Percentiles rank a stretch among this genome's conserved stretches.
Evolutionary conservation across 2,329 filamentous ascomycete species (phyloP).

Genomic region (Botrytis porri): DNA sequence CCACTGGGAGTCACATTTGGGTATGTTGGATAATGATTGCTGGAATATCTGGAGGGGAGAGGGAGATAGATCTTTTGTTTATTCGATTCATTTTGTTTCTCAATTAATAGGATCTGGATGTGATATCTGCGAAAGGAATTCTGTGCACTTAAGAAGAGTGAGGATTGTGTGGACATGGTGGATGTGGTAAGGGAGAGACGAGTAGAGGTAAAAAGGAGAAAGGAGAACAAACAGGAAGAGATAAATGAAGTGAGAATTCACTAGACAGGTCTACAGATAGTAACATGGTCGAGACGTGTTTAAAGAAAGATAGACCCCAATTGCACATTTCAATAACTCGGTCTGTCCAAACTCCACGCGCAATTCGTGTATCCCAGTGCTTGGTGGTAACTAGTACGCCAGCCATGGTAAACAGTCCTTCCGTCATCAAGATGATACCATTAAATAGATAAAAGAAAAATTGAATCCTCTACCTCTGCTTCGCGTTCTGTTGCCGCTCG

Average conservation of each 20-base stretch:
- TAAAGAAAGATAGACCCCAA: neutral
- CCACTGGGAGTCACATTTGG: neutral
- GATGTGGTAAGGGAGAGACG: neutral
- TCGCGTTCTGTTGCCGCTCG: too few relatives aligned
- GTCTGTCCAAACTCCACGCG: neutral
- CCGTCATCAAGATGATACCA: fast-evolving
- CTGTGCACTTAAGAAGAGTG: neutral
- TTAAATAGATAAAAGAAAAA: neutral
- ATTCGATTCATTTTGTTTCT: neutral
- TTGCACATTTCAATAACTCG: neutral
- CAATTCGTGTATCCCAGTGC: neutral
- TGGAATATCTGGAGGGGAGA: neutral
- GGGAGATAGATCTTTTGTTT: neutral
- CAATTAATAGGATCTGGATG: too few relatives aligned
- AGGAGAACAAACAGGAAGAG: neutral
- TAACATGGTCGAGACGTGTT: neutral
- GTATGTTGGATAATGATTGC: neutral
- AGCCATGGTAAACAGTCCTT: fast-evolving
- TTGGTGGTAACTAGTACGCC: neutral
- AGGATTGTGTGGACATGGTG: neutral
- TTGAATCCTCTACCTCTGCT: neutral
- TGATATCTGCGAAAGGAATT: neutral
- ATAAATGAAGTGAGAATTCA: neutral
- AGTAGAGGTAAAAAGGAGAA: neutral
- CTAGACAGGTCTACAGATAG: too few relatives aligned